Evolutionary conservation across 768 basidiomycete genomes (phyloP), one percentile per base, ranked within the genome.

Genomic region (Coprinopsis strossmayeri): DNA sequence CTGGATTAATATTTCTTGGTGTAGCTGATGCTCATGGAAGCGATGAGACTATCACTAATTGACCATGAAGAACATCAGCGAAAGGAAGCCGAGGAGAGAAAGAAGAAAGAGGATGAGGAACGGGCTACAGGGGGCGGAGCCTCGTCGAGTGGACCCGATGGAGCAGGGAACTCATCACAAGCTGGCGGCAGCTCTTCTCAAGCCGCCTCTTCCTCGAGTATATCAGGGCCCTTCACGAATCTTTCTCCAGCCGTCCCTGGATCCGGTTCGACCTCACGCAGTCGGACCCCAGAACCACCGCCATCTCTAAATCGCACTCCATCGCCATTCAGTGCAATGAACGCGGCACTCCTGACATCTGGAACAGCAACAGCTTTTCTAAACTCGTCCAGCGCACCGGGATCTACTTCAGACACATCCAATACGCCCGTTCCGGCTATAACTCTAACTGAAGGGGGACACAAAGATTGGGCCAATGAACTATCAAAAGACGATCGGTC

Each of bases 1-100:
- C 18, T 45, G 5, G 30, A 30, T 10, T 12, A 42, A 21, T 32
- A 5, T 45, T 39, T 48, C 28, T 21, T 15, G 40, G 39, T 55
- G 34, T 53, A 99, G 91, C 69, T 99, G 37, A 97, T 98, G 95
- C 72, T 99, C 47, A 94, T 94, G 90, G 96, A 98, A 68, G 96
- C 96, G 3, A 98, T 99, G 93, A 82, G 95, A 47, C 70, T 96
- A 49, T 96, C 92, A 23, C 72, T 97, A 55, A 63, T 96, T 41
- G 95, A 98, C 50, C 93, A 98, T 59, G 94, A 97, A 66, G 92
- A 92, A 59, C 88, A 92, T 48, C 91, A 92, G 61, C 77, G 81
- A 58, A 82, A 79, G 59, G 80, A 88, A 59, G 77, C 75, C 49
- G 84, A 81, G 58, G 80, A 86, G 63, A 82, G 78, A 65, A 76